Conservation (phyloP, 441 rosid genomes). For the Monsonia emarginata region DNA sequence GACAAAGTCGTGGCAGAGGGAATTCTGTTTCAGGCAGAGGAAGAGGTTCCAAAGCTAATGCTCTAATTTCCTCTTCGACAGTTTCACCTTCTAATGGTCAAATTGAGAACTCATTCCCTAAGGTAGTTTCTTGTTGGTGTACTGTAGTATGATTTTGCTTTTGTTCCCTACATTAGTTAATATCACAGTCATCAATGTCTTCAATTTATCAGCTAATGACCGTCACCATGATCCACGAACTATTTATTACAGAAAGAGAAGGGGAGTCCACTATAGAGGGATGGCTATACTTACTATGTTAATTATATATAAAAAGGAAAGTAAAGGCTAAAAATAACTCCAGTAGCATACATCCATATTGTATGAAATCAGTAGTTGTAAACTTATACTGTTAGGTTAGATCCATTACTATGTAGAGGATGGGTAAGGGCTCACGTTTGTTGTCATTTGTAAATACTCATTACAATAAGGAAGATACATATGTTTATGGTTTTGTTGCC, state of each 20-base stretch:
- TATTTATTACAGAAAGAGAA: neutral
- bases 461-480: neutral
- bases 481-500: neutral
- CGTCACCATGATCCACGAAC: neutral
- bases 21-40: slow-evolving; percentile 62
- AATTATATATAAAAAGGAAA: neutral
- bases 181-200: neutral
- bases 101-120: slow-evolving; percentile 43
- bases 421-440: neutral
- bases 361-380: neutral
- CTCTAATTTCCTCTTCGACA: slow-evolving; percentile 37
- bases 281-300: neutral
- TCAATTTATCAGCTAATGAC: neutral
- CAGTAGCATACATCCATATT: neutral
- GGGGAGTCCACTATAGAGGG: neutral
- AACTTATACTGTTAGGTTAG: neutral
- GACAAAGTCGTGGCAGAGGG: slow-evolving; percentile 78
- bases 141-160: slow-evolving; percentile 1
- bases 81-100: slow-evolving; percentile 48
- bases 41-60: slow-evolving; percentile 67
- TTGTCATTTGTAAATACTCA: neutral
- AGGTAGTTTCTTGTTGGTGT: slow-evolving; percentile 36
- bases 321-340: neutral
- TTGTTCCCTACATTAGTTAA: neutral
- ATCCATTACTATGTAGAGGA: neutral